phyloP scores from a whole-genome alignment of 257 asterid genomes.

The Solanum arcanum region DNA sequence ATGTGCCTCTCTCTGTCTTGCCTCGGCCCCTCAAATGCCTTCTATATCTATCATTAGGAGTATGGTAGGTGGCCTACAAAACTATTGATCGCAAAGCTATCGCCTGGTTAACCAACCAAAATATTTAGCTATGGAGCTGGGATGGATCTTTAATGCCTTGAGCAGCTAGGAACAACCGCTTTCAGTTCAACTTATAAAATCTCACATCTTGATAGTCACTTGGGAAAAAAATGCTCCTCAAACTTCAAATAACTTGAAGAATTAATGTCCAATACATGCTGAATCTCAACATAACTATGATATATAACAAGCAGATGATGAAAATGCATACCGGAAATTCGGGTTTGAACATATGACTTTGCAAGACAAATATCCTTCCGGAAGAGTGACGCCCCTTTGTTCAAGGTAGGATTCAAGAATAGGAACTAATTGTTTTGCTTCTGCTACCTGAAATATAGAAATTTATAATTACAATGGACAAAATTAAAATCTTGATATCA shows the following conservation, averaged over 20 bases:
- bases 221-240: neutral
- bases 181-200: neutral
- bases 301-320: neutral
- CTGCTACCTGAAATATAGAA: conserved; percentile 42
- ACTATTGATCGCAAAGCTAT: neutral
- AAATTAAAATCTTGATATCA: neutral
- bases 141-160: neutral
- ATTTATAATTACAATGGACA: neutral
- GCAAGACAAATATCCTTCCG: conserved; percentile 63
- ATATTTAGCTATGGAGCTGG: neutral
- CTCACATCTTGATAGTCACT: neutral
- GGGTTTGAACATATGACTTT: conserved; percentile 92
- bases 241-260: neutral
- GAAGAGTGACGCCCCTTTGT: conserved; percentile 75
- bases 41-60: neutral
- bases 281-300: neutral
- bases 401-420: conserved; percentile 83
- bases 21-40: neutral
- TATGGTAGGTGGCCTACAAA: neutral
- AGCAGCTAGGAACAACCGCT: neutral
- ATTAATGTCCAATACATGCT: neutral
- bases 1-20: neutral
- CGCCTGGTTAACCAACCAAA: neutral
- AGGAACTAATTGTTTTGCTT: conserved; percentile 48
- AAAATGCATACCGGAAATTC: conserved; percentile 42